Evolutionary conservation across 1,139 yeast species (phyloP).

Genomic region (Hyphopichia khmerensis): DNA sequence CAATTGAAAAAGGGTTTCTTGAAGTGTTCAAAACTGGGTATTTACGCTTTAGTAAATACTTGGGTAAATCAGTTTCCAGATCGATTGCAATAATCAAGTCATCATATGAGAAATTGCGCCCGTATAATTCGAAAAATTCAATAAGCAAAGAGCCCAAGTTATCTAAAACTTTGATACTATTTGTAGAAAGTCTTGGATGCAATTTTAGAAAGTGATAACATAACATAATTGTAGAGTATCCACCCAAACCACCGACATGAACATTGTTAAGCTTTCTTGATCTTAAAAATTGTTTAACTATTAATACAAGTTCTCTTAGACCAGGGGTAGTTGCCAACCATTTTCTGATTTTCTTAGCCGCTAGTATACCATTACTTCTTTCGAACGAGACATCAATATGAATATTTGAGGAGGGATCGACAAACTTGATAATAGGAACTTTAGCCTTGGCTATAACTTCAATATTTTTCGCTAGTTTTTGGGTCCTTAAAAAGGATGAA

Average conservation of each 20-base stretch:
- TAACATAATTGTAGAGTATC: slow-evolving; percentile 86
- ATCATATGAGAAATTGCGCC: slow-evolving; percentile 87
- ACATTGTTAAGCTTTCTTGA: slow-evolving; percentile 83
- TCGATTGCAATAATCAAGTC: slow-evolving; percentile 65
- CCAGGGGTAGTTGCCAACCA: slow-evolving; percentile 83
- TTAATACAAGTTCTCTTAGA: slow-evolving; percentile 76
- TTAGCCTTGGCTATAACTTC: slow-evolving; percentile 91
- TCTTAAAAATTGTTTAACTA: slow-evolving; percentile 82
- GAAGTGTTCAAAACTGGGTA: slow-evolving; percentile 55
- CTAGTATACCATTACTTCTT: slow-evolving; percentile 78
- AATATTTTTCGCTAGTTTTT: slow-evolving; percentile 65
- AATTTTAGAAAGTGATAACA: slow-evolving; percentile 77
- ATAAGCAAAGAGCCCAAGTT: slow-evolving; percentile 86
- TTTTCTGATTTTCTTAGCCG: slow-evolving; percentile 73
- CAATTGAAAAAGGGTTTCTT: slow-evolving; percentile 62
- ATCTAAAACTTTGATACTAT: slow-evolving; percentile 63
- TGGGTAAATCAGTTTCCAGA: slow-evolving; percentile 45
- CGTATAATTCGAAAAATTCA: slow-evolving; percentile 95
- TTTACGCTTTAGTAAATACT: slow-evolving; percentile 57
- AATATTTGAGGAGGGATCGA: slow-evolving; percentile 68
- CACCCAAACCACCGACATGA: slow-evolving; percentile 96
- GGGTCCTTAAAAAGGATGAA: slow-evolving; percentile 65
- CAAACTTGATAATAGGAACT: slow-evolving; percentile 93
- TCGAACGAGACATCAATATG: slow-evolving; percentile 93
- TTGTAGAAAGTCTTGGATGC: slow-evolving; percentile 77